phyloP scores from a whole-genome alignment of 2,329 filamentous ascomycete species.

The Plenodomus biglobosus region DNA sequence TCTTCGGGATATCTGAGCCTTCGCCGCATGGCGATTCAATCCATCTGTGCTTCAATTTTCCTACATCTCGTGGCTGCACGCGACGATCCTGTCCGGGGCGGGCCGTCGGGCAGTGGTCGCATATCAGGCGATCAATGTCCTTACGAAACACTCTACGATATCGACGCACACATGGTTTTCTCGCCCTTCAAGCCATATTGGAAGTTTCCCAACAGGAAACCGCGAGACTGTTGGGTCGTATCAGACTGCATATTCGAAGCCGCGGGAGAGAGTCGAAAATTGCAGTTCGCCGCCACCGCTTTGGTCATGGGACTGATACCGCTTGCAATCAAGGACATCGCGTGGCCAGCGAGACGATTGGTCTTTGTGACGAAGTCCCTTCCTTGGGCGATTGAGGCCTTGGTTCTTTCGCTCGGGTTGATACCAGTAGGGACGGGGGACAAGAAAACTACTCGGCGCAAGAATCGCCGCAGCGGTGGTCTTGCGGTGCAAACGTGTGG shows the following conservation, averaged over 20 bases:
- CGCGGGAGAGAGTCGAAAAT: conserved; percentile 33
- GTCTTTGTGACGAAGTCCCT: conserved; percentile 17
- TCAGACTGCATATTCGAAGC: conserved; percentile 1
- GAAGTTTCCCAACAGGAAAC: conserved; percentile 4
- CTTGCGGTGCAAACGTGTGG: conserved; percentile 6
- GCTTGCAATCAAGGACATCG: conserved; percentile 33
- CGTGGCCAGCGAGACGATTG: conserved; percentile 32
- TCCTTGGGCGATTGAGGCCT: conserved; percentile 12
- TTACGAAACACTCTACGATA: not conserved
- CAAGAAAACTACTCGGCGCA: not conserved
- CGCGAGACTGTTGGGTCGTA: conserved; percentile 29
- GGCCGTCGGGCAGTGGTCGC: too few relatives aligned
- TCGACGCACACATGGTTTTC: conserved; percentile 13
- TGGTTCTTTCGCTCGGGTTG: conserved; percentile 26
- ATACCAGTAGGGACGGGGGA: conserved; percentile 14
- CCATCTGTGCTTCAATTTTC: too few relatives aligned
- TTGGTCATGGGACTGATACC: conserved; percentile 41
- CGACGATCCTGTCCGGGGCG: too few relatives aligned
- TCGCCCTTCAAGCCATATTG: conserved; percentile 26
- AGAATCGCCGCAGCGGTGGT: conserved; percentile 3
- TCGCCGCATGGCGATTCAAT: too few relatives aligned
- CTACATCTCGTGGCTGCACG: too few relatives aligned
- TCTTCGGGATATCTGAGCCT: too few relatives aligned
- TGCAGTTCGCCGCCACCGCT: conserved; percentile 33
- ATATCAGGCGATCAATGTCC: not conserved